Percentiles rank a stretch among this genome's conserved stretches.
Evolutionary conservation across 768 basidiomycete species (phyloP).

Genomic region (Podaxis carcinomalis): DNA sequence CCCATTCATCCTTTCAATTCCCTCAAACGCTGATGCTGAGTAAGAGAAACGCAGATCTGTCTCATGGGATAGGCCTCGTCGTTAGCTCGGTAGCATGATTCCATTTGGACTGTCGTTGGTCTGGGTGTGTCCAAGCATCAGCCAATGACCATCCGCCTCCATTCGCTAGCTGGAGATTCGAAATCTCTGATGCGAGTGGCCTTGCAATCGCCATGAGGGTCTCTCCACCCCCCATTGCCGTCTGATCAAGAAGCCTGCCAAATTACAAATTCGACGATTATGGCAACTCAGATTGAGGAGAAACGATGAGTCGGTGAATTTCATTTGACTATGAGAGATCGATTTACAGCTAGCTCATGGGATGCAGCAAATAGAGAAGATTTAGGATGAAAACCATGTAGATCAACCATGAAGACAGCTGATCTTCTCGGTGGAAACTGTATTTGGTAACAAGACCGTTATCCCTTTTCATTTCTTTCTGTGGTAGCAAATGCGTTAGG

Average conservation of each 20-base stretch:
- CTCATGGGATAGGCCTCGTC: neutral
- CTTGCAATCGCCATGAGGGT: neutral
- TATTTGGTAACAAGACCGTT: no score
- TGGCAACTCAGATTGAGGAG: neutral
- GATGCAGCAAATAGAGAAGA: no score
- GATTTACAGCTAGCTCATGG: neutral
- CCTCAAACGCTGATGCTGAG: no score
- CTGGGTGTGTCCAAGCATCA: neutral
- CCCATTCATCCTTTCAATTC: no score
- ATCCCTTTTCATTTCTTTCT: no score
- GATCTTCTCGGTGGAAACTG: no score
- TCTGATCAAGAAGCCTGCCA: neutral
- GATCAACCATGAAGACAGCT: no score
- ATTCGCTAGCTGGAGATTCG: neutral
- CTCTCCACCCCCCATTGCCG: neutral
- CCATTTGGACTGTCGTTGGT: neutral
- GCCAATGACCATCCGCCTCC: neutral
- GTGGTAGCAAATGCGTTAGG: no score
- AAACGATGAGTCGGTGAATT: neutral
- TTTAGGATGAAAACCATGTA: no score
- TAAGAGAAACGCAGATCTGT: neutral
- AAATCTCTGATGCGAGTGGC: neutral
- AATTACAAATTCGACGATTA: neutral
- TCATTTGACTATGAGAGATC: neutral
- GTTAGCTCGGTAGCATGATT: neutral